Conservation (phyloP, 2,329 filamentous ascomycete genomes). For the Ceratocystis albifundus region DNA sequence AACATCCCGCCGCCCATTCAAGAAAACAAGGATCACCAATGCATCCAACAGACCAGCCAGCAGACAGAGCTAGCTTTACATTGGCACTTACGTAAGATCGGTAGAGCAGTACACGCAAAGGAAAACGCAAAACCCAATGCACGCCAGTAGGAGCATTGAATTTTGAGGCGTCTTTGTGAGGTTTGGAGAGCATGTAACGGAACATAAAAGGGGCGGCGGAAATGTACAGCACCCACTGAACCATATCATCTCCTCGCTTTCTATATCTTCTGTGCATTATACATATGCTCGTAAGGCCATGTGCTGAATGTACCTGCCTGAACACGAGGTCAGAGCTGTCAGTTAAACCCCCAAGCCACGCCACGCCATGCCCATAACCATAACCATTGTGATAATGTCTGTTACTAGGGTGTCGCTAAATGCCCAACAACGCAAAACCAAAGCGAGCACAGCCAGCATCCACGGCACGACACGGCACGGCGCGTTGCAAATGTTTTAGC, state of each 20-base stretch:
- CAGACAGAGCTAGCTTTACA: background rate
- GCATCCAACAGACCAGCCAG: background rate
- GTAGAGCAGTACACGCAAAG: too few relatives aligned
- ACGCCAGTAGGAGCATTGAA: too few relatives aligned
- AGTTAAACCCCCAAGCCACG: conserved; percentile 1
- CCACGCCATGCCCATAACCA: too few relatives aligned
- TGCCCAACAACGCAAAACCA: background rate
- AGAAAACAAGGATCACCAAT: conserved; percentile 8
- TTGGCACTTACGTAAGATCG: background rate
- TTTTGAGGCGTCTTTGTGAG: too few relatives aligned
- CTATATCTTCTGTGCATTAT: background rate
- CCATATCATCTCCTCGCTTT: too few relatives aligned
- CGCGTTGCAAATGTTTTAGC: background rate
- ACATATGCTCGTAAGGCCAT: background rate
- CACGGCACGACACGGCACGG: conserved; percentile 3
- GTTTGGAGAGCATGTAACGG: too few relatives aligned
- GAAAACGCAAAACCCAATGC: too few relatives aligned
- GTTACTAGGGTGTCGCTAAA: background rate
- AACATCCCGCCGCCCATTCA: conserved; percentile 4
- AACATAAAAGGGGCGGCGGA: too few relatives aligned
- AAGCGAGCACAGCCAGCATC: background rate
- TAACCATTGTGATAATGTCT: background rate
- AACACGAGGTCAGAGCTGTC: background rate
- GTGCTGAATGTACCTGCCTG: background rate
- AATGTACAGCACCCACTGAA: too few relatives aligned